Base-by-base conservation (phyloP, 2,329 filamentous ascomycete species). In the Dothistroma septosporum region DNA sequence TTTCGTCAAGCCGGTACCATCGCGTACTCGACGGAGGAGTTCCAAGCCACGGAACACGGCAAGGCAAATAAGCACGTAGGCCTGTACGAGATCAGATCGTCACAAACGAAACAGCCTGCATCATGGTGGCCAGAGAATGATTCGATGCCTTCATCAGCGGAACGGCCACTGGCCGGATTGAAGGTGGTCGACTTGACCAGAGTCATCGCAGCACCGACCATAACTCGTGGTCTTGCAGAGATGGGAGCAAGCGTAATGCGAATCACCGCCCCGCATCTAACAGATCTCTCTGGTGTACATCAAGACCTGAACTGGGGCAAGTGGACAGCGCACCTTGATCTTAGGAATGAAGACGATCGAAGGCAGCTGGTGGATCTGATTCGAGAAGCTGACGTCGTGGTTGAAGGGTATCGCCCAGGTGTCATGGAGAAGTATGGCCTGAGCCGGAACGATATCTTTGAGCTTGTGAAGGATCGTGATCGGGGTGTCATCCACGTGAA, bases 221-320 rank as follows among this genome's bases (percentile, higher is more conserved):
- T 91, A 65, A 85, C 85, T 2, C 83, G 87, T 32, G 86, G 86
- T 1, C 80, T 92, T 0, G 87, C 86, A n/a, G 88, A 90, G 63
- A 87, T 91, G 70, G 89, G 89, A 1, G 89, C 89, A 8, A 83
- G 87, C 57, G 88, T 92, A 0, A 80, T 92, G 65, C 89, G 90
- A 68, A 80, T 91, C 50, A 91, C 87, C 2, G 85, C 84, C 8
- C 83, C 86, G 0, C 77, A 84, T 50, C 78, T 91, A n/a, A 86
- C 86, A 16, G 87, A 90, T 70, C 55, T 69, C 32, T 64, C 80
- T 0, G 53, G 56, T 0, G 54, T 82, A 16, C 78, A 80, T 50
- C 70, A 72, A 2, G 80, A 83, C 59, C 69, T 83, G 1, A 82
- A 77, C 64, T 78, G 76, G 73, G 82, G 82, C 2, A 83, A 83